Evolutionary conservation across 1,284 basidiomycete species (phyloP).

Genomic region (Moesziomyces sp.): DNA sequence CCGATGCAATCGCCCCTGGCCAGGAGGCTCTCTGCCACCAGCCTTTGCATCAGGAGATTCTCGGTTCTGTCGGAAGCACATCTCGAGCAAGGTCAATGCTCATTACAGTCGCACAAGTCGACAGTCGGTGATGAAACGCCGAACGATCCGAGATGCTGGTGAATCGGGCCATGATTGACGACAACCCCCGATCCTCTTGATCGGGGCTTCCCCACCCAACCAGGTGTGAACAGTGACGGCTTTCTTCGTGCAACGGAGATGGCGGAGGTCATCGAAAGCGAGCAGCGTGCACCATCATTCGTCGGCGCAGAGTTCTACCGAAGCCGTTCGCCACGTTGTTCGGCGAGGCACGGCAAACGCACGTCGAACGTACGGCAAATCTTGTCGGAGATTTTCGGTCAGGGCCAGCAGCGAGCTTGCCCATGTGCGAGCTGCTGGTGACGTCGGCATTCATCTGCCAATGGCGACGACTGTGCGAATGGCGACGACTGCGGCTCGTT

Average conservation of each 20-base stretch:
- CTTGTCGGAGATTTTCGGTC: not conserved
- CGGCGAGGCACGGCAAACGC: not conserved
- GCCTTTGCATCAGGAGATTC: too few relatives aligned
- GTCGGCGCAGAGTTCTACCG: conserved; percentile 7
- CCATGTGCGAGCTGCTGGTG: not conserved
- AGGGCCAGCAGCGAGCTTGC: not conserved
- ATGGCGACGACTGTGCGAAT: not conserved
- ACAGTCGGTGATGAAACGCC: not conserved
- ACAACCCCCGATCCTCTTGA: too few relatives aligned
- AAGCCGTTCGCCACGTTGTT: not conserved
- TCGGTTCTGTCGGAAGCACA: too few relatives aligned
- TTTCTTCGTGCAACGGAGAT: conserved; percentile 1
- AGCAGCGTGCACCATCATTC: not conserved
- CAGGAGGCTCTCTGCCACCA: too few relatives aligned
- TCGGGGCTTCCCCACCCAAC: not conserved
- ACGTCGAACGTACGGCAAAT: not conserved
- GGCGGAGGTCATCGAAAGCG: conserved; percentile 6
- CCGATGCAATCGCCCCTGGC: too few relatives aligned
- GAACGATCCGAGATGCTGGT: too few relatives aligned
- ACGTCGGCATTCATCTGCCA: not conserved
- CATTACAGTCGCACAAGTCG: conserved; percentile 1
- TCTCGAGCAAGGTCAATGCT: not conserved
- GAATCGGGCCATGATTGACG: too few relatives aligned
- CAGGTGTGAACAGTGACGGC: not conserved
- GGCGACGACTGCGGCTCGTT: not conserved